Base-by-base conservation (phyloP, 495 filamentous ascomycete genomes). In the Hypoxylon perforatum region DNA sequence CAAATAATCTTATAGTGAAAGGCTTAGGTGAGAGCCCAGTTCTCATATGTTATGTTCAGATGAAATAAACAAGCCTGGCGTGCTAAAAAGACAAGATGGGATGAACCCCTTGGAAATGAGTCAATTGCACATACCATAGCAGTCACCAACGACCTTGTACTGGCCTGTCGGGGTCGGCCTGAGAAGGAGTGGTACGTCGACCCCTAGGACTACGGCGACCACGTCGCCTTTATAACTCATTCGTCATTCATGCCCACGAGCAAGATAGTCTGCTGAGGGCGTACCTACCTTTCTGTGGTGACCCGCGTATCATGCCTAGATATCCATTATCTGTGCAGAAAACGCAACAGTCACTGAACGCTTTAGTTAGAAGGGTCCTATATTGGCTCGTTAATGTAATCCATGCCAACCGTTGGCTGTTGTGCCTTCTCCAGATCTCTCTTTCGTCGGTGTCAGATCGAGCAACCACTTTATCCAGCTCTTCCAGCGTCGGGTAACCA, bases 61-160 rank as follows among this genome's bases (percentile, higher is more conserved):
- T 35, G 5, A 35, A 35, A 35, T 35, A 35, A 11, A 15, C 38
- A 38, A 11, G 35, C 30, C 30, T 33, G 3, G 25, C 25, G 3
- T 5, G 8, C 8, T 33, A 33, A 10, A 9, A 33, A 33, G 8
- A 33, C 8, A 14, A 41, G 41, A 21, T 15, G n/a, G 14, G 17
- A 44, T 44, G 6, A 17, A 44, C 4, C 11, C 30, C 8, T 33
- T 5, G 30, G 30, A 33, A 18, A 21, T 15, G 41, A 21, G n/a
- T 15, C 21, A 9, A 46, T 10, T 15, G 30, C 28, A 64, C 61
- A 19, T 10, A 64, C 61, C 65, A 17, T 68, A 68, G 18, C 65
- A 68, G 18, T 68, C 65, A 0, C 65, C 59, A 42, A 68, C 30
- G 12, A 68, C 59, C 41, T 53, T 21, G 8, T 63, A 63, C 11